These are phyloP conservation scores for Coccomyxa sp. DNA, from an alignment of 139 green algal genomes.

Conservation along the genomic window DNA sequence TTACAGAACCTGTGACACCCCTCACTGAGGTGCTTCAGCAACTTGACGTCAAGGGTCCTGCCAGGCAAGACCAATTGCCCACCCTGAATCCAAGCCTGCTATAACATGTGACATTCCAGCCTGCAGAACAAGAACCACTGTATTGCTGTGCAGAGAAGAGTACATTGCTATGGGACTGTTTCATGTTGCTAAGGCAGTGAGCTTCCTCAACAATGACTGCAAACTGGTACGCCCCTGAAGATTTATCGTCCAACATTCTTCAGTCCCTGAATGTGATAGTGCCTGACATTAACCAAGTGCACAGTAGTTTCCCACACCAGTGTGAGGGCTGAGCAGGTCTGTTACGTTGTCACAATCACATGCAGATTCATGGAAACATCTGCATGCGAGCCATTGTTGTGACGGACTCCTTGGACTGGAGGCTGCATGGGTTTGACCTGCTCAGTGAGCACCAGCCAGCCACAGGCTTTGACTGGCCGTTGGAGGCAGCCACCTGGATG, in stretches of 20 bases:
- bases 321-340: too few species aligned
- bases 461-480: conserved; percentile 27
- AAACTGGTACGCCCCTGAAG: conserved; percentile 65
- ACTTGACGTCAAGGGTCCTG: conserved; percentile 34
- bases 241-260: too few species aligned
- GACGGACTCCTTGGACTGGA: conserved; percentile 90
- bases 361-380: conserved; percentile 88
- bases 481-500: conserved; percentile 53
- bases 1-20: conserved; percentile 77
- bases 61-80: conserved; percentile 4
- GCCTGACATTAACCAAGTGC: too few species aligned
- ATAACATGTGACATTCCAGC: not conserved
- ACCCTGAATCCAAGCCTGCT: not conserved
- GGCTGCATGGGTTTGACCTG: conserved; percentile 90
- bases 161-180: conserved; percentile 89
- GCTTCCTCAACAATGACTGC: conserved; percentile 96
- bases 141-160: conserved; percentile 57
- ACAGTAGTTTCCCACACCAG: too few species aligned
- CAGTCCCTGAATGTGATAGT: too few species aligned
- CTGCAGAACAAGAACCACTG: not conserved
- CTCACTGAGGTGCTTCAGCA: conserved; percentile 61
- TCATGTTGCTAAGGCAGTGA: conserved; percentile 82
- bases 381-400: conserved; percentile 84
- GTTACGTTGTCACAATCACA: too few species aligned
- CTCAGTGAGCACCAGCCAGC: conserved; percentile 61